These are phyloP conservation scores for Rhizophora apiculata DNA, from an alignment of 345 rosid genomes.

Conservation along the genomic window DNA sequence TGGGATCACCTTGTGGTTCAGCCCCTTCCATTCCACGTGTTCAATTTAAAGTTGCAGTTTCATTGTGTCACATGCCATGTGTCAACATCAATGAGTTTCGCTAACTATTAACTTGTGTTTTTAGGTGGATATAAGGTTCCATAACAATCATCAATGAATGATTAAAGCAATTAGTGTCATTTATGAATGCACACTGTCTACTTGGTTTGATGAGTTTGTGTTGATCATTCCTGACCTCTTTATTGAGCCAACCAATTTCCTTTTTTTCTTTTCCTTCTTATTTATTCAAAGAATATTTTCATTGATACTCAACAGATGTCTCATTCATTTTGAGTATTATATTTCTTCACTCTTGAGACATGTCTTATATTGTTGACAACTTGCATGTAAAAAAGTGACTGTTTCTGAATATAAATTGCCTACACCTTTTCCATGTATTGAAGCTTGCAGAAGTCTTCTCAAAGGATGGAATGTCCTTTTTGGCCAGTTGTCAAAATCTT, in stretches of 20 bases:
- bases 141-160: neutral
- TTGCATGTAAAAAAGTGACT: neutral
- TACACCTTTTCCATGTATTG: conserved; percentile 21
- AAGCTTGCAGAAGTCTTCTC: conserved; percentile 99
- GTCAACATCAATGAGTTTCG: too few relatives aligned
- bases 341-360: neutral
- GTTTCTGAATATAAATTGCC: neutral
- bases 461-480: conserved; percentile 90
- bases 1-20: too few relatives aligned
- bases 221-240: neutral
- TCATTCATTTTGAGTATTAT: neutral
- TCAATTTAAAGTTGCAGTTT: too few relatives aligned
- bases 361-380: neutral
- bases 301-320: neutral
- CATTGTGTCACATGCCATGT: too few relatives aligned
- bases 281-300: neutral
- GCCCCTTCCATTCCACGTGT: too few relatives aligned
- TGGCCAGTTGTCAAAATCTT: conserved; percentile 92
- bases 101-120: too few relatives aligned
- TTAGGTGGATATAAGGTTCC: too few relatives aligned
- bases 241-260: neutral
- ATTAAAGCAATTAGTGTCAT: neutral
- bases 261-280: neutral
- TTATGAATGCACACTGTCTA: neutral
- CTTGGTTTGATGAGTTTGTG: neutral